Evolutionary conservation across 768 basidiomycete species (phyloP).

Genomic region (Kwoniella heveanensis): DNA sequence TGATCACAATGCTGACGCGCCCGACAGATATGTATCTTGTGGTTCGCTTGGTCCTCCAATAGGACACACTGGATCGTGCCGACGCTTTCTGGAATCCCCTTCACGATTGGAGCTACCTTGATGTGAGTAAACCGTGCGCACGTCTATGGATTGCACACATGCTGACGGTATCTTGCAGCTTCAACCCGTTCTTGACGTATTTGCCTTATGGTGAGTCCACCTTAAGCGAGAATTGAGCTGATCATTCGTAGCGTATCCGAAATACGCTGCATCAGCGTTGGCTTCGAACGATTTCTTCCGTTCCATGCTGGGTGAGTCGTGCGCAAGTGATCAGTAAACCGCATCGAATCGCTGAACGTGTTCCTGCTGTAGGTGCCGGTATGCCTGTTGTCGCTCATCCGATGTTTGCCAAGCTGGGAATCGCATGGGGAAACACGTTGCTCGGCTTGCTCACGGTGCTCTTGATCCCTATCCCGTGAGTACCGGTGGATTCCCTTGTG

Average conservation of each 20-base stretch:
- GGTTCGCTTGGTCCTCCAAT: slow-evolving; percentile 51
- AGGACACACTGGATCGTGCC: slow-evolving; percentile 49
- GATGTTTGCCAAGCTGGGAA: slow-evolving; percentile 41
- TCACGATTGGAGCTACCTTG: slow-evolving; percentile 37
- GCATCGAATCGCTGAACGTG: too few species aligned
- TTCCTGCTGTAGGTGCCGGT: slow-evolving; percentile 25
- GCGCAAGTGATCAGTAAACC: too few species aligned
- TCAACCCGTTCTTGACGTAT: slow-evolving; percentile 42
- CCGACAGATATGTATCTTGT: slow-evolving; percentile 37
- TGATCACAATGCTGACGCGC: not conserved
- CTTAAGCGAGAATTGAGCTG: slow-evolving; percentile 7
- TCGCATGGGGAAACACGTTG: slow-evolving; percentile 44
- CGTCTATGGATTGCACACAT: too few species aligned
- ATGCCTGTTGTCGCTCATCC: slow-evolving; percentile 43
- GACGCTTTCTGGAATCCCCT: slow-evolving; percentile 30
- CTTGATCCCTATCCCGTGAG: slow-evolving; percentile 46
- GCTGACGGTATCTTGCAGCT: slow-evolving; percentile 7
- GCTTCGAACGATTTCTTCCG: slow-evolving; percentile 54
- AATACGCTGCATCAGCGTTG: slow-evolving; percentile 31
- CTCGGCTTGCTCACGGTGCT: slow-evolving; percentile 44
- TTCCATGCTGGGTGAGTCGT: slow-evolving; percentile 32
- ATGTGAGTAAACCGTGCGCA: slow-evolving; percentile 11
- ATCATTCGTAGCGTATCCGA: slow-evolving; percentile 11
- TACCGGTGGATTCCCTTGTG: too few species aligned
- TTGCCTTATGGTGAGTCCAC: slow-evolving; percentile 35